Evolutionary conservation across 495 filamentous ascomycete species (phyloP), one percentile per base, ranked within the genome.

Genomic region (Sabuloglossum arenarium): DNA sequence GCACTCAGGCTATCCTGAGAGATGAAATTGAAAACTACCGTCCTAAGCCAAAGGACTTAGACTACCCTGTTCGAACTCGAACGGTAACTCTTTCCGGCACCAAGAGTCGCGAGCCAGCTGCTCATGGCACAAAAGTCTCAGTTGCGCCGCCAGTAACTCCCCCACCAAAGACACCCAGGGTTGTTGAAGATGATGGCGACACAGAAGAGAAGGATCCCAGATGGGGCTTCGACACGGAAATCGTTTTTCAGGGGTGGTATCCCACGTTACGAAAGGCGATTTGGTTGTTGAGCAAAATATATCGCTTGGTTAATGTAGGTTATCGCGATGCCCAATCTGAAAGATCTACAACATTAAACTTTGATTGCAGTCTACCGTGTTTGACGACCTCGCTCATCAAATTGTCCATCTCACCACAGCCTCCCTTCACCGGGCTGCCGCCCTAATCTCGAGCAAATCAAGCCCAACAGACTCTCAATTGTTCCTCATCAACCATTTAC

Each of bases 401-500:
- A 84, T 86, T 58, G 83, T 87, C 42, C 83, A 86, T 63, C 75
- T 80, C 62, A 86, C 83, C 23, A 85, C 75, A 12, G 50, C 70
- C 42, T 85, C 82, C n/a, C 79, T 87, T 34, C 68, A 78, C 56
- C 63, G 65, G 53, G 73, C 75, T 45, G 69, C 71, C 54, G 64
- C 62, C 43, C 68, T 70, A 14, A 75, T 86, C 28, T 64, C 67
- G 45, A 74, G 65, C 66, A 80, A 75, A 61, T 70, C 56, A 68
- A 72, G 74, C 16, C 64, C 72, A 3, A 70, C 71, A 6, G 85
- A 91, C 65, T 76, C 79, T 0, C 81, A 88, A 60, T 75, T 96
- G 30, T 96, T 96, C 68, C 78, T 93, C 59, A 81, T 96, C 68
- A 88, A 86, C 60, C 89, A 96, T 64, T 74, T 96, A 1, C 81